These are phyloP conservation scores for Metschnikowia corniflorae DNA, from an alignment of 805 yeast genomes.

Conservation along the genomic window DNA sequence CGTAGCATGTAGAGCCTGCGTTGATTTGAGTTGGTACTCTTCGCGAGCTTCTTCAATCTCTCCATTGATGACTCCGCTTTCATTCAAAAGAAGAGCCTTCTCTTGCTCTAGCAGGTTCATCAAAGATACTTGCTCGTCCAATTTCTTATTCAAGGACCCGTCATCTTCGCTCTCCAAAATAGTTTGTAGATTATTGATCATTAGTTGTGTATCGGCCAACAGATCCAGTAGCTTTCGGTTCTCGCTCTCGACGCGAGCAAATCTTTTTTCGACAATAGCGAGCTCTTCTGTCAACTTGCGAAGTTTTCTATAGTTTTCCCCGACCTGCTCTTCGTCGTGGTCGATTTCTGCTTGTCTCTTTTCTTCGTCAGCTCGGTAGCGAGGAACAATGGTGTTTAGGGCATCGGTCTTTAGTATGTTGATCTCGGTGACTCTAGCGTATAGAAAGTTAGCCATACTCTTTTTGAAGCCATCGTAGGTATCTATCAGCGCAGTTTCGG, in stretches of 20 bases:
- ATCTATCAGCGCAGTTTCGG: background rate
- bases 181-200: slow-evolving; percentile 11
- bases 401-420: slow-evolving; percentile 17
- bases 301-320: slow-evolving; percentile 36
- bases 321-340: slow-evolving; percentile 37
- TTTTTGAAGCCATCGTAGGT: slow-evolving; percentile 29
- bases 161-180: slow-evolving; percentile 14
- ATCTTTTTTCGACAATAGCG: slow-evolving; percentile 28
- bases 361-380: slow-evolving; percentile 25
- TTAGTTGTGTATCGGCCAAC: slow-evolving; percentile 5
- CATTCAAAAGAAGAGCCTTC: slow-evolving; percentile 21
- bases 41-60: slow-evolving; percentile 30
- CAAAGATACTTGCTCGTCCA: slow-evolving; percentile 19
- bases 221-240: slow-evolving; percentile 18
- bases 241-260: slow-evolving; percentile 30
- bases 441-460: slow-evolving; percentile 27
- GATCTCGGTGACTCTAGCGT: slow-evolving; percentile 21
- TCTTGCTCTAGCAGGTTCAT: slow-evolving; percentile 27
- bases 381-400: slow-evolving; percentile 19
- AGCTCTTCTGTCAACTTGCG: slow-evolving; percentile 36
- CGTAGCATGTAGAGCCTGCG: slow-evolving; percentile 31
- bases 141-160: slow-evolving; percentile 11
- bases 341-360: slow-evolving; percentile 32
- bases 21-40: slow-evolving; percentile 33
- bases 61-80: slow-evolving; percentile 22